Evolutionary conservation across 352 stramenopile genomes (phyloP).

Genomic region (Phytophthora cactorum): DNA sequence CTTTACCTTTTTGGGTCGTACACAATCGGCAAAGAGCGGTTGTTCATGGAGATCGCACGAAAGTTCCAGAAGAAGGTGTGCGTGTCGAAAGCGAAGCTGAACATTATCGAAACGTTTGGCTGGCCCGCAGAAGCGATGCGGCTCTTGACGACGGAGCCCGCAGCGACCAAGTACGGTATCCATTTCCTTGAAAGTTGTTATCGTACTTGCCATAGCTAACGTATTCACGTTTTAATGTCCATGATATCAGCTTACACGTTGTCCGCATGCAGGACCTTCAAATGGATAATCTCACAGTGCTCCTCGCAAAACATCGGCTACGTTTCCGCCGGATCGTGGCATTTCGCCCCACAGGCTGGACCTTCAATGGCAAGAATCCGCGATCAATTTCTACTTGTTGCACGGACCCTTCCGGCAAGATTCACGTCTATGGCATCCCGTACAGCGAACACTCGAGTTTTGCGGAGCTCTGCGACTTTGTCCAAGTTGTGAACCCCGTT

Average conservation of each 20-base stretch:
- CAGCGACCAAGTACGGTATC: conserved; percentile 67
- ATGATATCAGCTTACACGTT: conserved; percentile 83
- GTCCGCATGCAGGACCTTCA: conserved; percentile 94
- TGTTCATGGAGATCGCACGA: conserved; percentile 95
- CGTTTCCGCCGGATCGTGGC: conserved; percentile 89
- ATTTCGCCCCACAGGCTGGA: conserved; percentile 96
- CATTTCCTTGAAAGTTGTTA: background rate
- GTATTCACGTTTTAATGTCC: conserved; percentile 5
- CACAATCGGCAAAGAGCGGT: conserved; percentile 96
- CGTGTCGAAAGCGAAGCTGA: conserved; percentile 78
- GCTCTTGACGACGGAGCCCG: conserved; percentile 87
- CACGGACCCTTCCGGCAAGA: conserved; percentile 78
- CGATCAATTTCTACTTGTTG: conserved; percentile 73
- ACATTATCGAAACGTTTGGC: conserved; percentile 88
- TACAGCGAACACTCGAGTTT: conserved; percentile 98
- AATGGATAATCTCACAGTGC: conserved; percentile 86
- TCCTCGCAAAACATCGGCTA: conserved; percentile 73
- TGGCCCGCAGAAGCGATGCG: conserved; percentile 84
- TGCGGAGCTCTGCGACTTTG: conserved; percentile 94
- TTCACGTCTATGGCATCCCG: conserved; percentile 94
- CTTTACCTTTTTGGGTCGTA: conserved; percentile 97
- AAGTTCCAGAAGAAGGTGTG: conserved; percentile 76
- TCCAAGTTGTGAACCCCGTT: conserved; percentile 83
- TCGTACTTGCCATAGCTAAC: conserved; percentile 2
- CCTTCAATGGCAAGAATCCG: conserved; percentile 63